Conservation (phyloP, 2,329 filamentous ascomycete genomes). For the Elsinoe necatrix region DNA sequence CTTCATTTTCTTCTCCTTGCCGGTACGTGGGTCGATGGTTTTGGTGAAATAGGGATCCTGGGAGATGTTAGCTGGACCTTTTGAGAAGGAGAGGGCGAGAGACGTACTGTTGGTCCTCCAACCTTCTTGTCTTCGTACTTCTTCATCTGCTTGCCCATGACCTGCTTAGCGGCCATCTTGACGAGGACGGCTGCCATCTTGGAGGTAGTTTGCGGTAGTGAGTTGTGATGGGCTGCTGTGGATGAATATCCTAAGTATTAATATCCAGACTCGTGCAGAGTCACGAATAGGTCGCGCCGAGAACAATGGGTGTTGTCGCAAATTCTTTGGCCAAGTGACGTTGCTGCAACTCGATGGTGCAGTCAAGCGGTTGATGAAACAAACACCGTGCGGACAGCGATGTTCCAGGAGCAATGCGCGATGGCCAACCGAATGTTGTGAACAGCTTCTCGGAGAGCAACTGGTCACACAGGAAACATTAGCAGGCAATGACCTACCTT, state of each 20-base stretch:
- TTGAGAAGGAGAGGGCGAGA: neutral
- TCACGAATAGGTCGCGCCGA: constrained; percentile 11
- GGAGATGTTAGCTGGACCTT: constrained; percentile 16
- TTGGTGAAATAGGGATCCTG: constrained; percentile 88
- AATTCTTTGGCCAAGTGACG: constrained; percentile 1
- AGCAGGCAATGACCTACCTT: neutral
- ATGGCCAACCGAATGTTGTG: neutral
- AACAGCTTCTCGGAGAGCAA: neutral
- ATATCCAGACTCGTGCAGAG: neutral
- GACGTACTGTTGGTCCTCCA: constrained; percentile 34
- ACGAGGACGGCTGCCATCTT: constrained; percentile 39
- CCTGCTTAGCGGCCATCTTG: constrained; percentile 44
- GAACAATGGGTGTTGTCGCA: constrained; percentile 9
- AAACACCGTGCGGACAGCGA: neutral
- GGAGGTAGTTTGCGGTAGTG: constrained; percentile 4
- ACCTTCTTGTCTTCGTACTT: constrained; percentile 40
- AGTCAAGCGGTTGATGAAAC: constrained; percentile 3
- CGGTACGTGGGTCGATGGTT: constrained; percentile 63
- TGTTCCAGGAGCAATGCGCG: constrained; percentile 2
- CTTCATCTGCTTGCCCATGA: constrained; percentile 40
- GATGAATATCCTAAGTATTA: neutral
- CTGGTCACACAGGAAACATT: neutral
- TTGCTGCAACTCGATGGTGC: constrained; percentile 2
- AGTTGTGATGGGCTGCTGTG: neutral
- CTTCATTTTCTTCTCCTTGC: constrained; percentile 73